Conservation (phyloP, 257 asterid genomes). For the Primulina eburnea region DNA sequence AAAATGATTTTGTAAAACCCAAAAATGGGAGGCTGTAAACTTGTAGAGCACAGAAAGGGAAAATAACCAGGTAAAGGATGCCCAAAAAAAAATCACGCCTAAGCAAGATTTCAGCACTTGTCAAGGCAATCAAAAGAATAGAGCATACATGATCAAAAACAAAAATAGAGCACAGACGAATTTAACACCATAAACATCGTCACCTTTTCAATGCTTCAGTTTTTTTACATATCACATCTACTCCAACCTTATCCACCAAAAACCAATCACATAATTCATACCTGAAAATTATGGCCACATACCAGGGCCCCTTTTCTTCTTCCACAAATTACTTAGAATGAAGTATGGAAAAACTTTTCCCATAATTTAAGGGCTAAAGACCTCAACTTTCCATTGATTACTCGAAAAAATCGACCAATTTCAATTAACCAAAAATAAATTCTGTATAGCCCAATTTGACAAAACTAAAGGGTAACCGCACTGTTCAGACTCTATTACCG, state of each 20-base stretch:
- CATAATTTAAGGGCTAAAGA: slow-evolving; percentile 12
- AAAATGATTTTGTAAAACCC: slow-evolving; percentile 33
- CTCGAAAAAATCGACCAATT: slow-evolving; percentile 11
- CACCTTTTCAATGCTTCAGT: neutral
- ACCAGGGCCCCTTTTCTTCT: slow-evolving; percentile 17
- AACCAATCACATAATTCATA: neutral
- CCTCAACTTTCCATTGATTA: neutral
- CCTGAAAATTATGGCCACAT: slow-evolving; percentile 13
- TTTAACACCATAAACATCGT: slow-evolving; percentile 22
- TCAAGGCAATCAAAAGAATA: slow-evolving; percentile 14
- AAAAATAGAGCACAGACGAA: slow-evolving; percentile 25
- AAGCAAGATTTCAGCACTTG: neutral
- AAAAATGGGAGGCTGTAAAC: slow-evolving; percentile 23
- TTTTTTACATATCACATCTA: slow-evolving; percentile 45
- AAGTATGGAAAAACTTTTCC: slow-evolving; percentile 21
- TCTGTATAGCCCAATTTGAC: slow-evolving; percentile 1
- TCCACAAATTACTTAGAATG: slow-evolving; percentile 4
- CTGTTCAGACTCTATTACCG: neutral
- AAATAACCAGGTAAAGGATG: slow-evolving; percentile 12
- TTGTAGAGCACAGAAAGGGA: slow-evolving; percentile 29
- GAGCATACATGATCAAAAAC: neutral
- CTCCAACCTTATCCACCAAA: slow-evolving; percentile 22
- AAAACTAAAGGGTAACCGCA: neutral
- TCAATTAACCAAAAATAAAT: neutral
- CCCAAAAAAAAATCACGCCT: neutral